These are phyloP conservation scores for Cucurbitaria berberidis DNA, from an alignment of 2,329 filamentous ascomycete species.

Conservation along the genomic window DNA sequence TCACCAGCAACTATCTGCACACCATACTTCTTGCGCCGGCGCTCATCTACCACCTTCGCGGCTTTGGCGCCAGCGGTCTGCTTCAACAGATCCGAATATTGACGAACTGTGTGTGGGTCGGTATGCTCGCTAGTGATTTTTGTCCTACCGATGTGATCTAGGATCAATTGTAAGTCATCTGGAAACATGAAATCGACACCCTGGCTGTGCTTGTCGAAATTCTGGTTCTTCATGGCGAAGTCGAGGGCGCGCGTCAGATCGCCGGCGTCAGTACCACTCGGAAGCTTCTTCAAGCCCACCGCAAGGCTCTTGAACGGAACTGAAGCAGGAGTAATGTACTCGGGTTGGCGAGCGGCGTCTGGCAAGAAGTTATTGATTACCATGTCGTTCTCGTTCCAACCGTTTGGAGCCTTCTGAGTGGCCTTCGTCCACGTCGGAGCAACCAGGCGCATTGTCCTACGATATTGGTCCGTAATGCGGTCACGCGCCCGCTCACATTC, in stretches of 20 bases:
- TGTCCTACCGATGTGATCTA: constrained; percentile 13
- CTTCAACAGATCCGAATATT: background rate
- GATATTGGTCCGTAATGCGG: constrained; percentile 21
- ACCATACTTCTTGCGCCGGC: background rate
- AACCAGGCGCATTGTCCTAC: constrained; percentile 20
- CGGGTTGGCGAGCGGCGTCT: background rate
- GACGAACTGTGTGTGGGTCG: constrained; percentile 4
- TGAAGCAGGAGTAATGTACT: constrained; percentile 3
- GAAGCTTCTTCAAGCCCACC: constrained; percentile 26
- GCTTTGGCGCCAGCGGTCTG: background rate
- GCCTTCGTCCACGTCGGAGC: constrained; percentile 13
- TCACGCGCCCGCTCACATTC: constrained; percentile 15
- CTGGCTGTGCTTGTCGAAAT: constrained; percentile 1
- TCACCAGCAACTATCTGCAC: background rate
- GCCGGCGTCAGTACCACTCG: constrained; percentile 23
- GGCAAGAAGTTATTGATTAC: constrained; percentile 12
- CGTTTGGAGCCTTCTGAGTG: constrained; percentile 5
- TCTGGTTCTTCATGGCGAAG: constrained; percentile 16
- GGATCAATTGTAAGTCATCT: constrained; percentile 24
- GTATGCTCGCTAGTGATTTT: background rate
- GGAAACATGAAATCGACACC: constrained; percentile 21
- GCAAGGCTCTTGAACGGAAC: constrained; percentile 27
- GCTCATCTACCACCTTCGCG: background rate
- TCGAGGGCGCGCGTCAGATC: constrained; percentile 35
- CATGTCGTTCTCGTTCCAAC: constrained; percentile 11